These are phyloP conservation scores for Zizania latifolia DNA, from an alignment of 176 grass and related monocot genomes.

Conservation along the genomic window DNA sequence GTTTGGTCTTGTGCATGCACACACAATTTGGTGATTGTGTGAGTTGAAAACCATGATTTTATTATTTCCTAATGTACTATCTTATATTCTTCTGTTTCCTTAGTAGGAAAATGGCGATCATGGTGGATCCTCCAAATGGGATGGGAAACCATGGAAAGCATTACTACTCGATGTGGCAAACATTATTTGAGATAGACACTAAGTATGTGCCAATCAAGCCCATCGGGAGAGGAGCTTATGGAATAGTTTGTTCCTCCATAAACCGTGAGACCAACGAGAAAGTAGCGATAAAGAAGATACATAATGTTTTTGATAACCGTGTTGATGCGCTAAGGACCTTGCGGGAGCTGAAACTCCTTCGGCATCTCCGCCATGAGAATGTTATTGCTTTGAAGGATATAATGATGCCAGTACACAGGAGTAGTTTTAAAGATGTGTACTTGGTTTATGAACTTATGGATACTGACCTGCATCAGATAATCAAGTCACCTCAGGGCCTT, in stretches of 20 bases:
- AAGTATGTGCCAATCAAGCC: slow-evolving; percentile 55
- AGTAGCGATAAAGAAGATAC: slow-evolving; percentile 55
- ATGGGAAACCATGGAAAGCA: slow-evolving; percentile 39
- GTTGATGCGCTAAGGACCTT: slow-evolving; percentile 58
- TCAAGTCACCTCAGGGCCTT: slow-evolving; percentile 57
- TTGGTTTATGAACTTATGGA: slow-evolving; percentile 65
- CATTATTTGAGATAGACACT: slow-evolving; percentile 52
- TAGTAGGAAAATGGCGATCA: slow-evolving; percentile 46
- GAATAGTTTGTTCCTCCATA: slow-evolving; percentile 50
- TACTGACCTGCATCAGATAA: slow-evolving; percentile 64
- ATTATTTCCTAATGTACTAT: not conserved
- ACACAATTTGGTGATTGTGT: not conserved
- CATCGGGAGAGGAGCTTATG: slow-evolving; percentile 43
- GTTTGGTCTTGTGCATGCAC: not conserved
- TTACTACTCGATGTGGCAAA: slow-evolving; percentile 55
- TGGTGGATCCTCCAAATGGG: slow-evolving; percentile 60
- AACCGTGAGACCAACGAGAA: slow-evolving; percentile 47
- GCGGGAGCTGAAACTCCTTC: slow-evolving; percentile 59
- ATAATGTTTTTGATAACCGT: slow-evolving; percentile 63
- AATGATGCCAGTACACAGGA: slow-evolving; percentile 60
- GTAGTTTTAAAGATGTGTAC: slow-evolving; percentile 64
- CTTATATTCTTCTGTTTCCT: not conserved
- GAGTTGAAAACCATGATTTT: not conserved
- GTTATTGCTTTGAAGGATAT: slow-evolving; percentile 70
- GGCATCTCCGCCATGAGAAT: slow-evolving; percentile 62